phyloP scores from a whole-genome alignment of 192 early-diverging fungal genomes.

The Coemansia sp. region DNA sequence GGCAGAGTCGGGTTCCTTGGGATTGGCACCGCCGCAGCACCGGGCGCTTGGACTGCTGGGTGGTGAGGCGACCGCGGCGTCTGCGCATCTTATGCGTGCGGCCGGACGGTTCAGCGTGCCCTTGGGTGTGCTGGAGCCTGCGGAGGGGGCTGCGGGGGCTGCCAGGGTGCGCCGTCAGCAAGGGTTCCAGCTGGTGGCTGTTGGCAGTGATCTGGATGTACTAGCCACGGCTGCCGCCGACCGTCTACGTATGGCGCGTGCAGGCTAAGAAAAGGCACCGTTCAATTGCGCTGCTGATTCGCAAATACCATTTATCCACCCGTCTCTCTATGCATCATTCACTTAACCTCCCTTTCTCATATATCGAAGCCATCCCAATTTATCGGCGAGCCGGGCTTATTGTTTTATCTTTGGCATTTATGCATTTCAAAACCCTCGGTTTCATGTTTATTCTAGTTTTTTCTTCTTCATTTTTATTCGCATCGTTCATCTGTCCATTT shows the following conservation, averaged over 20 bases:
- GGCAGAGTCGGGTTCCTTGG: background rate
- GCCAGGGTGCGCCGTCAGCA: conserved; percentile 17
- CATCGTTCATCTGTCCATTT: conserved; percentile 7
- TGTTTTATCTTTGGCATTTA: no score
- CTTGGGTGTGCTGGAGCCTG: conserved; percentile 22
- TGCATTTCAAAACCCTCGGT: background rate
- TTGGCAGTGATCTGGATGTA: conserved; percentile 28
- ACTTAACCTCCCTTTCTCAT: no score
- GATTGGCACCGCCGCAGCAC: background rate
- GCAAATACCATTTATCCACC: no score
- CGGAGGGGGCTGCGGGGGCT: conserved; percentile 13
- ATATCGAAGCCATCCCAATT: no score
- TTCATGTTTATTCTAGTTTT: background rate
- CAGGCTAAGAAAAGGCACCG: no score
- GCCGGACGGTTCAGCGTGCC: conserved; percentile 15
- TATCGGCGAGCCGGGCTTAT: no score
- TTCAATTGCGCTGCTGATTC: no score
- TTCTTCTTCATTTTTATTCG: background rate
- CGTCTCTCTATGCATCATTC: no score
- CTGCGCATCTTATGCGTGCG: conserved; percentile 8
- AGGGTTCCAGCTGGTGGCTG: conserved; percentile 37
- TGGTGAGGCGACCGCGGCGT: background rate
- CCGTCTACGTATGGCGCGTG: conserved; percentile 29
- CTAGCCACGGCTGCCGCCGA: conserved; percentile 28
- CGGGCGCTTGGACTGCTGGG: background rate